A percentile compares a stretch with the other conserved stretches of the same genome.
These are phyloP conservation scores for Botrytis fragariae DNA, from an alignment of 2,329 filamentous ascomycete species.

Conservation along the genomic window DNA sequence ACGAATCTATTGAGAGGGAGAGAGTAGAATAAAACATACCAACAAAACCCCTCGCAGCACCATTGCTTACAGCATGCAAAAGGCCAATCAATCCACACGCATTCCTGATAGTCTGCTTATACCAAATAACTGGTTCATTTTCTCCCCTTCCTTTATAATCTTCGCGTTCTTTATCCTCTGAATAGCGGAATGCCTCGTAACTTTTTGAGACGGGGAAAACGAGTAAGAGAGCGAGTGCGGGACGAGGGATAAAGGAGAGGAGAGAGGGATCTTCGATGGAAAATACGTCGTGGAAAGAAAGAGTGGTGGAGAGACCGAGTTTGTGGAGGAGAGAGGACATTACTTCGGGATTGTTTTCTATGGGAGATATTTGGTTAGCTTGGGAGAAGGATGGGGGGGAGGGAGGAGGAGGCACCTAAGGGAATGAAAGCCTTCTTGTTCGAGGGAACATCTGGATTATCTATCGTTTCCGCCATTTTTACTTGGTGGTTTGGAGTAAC, in stretches of 20 bases:
- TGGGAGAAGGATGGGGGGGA: not conserved
- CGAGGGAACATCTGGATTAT: conserved; percentile 37
- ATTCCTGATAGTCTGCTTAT: conserved; percentile 91
- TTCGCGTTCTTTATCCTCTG: conserved; percentile 64
- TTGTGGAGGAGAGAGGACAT: conserved; percentile 81
- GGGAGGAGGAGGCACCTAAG: conserved; percentile 30
- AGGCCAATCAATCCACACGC: conserved; percentile 91
- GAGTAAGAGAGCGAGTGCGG: conserved; percentile 83
- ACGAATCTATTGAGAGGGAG: conserved; percentile 42
- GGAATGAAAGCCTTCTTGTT: conserved; percentile 37
- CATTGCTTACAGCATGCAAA: conserved; percentile 80
- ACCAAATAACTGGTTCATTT: conserved; percentile 82
- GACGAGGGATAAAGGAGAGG: conserved; percentile 84
- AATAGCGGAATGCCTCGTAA: conserved; percentile 75
- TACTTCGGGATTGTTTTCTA: conserved; percentile 78
- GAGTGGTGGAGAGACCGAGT: conserved; percentile 72
- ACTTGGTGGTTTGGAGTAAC: not conserved
- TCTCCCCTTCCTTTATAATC: conserved; percentile 68
- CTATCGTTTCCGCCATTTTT: conserved; percentile 19
- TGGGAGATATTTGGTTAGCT: conserved; percentile 36
- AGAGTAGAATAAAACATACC: conserved; percentile 60
- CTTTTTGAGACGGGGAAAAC: conserved; percentile 83
- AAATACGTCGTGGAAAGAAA: conserved; percentile 90
- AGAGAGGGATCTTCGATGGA: conserved; percentile 85
- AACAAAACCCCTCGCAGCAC: conserved; percentile 78